Evolutionary conservation across 2,329 filamentous ascomycete genomes (phyloP).

Genomic region (Verticillium klebahnii): DNA sequence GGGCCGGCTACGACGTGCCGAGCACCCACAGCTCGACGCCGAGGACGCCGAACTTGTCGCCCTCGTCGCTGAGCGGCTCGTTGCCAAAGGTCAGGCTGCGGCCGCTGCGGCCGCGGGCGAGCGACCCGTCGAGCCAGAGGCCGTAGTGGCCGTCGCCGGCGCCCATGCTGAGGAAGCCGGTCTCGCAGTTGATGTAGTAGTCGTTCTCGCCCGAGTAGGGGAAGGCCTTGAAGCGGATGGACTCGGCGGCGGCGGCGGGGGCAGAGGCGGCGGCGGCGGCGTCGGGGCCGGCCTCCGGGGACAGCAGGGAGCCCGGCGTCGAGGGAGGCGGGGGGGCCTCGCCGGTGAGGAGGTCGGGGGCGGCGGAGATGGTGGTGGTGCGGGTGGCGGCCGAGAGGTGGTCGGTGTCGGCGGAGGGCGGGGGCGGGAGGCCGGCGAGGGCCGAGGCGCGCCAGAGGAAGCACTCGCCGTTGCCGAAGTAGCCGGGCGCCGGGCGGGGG

Average conservation of each 20-base stretch:
- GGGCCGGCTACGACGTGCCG: constrained; percentile 42
- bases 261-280: not conserved
- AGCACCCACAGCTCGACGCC: constrained; percentile 94
- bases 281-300: not conserved
- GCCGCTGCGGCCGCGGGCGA: constrained; percentile 80
- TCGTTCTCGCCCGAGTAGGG: constrained; percentile 95
- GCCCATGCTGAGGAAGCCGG: constrained; percentile 78
- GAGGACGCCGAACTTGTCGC: constrained; percentile 83
- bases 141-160: constrained; percentile 88
- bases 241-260: constrained; percentile 56
- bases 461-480: constrained; percentile 95
- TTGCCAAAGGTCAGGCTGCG: constrained; percentile 91
- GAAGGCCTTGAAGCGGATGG: constrained; percentile 93
- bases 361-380: constrained; percentile 33
- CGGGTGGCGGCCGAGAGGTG: constrained; percentile 29
- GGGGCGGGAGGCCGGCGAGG: constrained; percentile 47
- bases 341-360: constrained; percentile 5
- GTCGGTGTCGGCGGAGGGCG: constrained; percentile 47
- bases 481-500: constrained; percentile 74
- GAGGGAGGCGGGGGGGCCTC: constrained; percentile 1
- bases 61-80: constrained; percentile 87
- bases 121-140: constrained; percentile 83
- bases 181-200: constrained; percentile 92
- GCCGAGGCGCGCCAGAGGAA: constrained; percentile 64
- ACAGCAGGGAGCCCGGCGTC: not conserved